These are phyloP conservation scores for Tremellales sp. DNA, from an alignment of 1,284 basidiomycete species.

Conservation along the genomic window DNA sequence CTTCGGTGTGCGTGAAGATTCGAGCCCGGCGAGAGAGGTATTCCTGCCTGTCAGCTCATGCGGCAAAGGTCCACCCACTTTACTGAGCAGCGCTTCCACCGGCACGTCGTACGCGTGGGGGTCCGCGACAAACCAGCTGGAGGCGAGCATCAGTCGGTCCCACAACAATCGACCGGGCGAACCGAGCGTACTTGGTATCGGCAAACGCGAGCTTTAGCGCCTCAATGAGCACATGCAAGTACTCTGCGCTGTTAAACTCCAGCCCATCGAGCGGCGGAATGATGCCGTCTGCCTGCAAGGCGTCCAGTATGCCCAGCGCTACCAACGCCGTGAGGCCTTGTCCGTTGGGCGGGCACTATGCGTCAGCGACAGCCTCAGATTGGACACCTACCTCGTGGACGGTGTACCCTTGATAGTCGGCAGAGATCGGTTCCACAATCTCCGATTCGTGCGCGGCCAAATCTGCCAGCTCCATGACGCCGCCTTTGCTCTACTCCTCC, in stretches of 20 bases:
- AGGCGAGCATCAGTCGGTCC: neutral
- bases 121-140: constrained; percentile 73
- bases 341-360: constrained; percentile 85
- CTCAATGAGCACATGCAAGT: constrained; percentile 84
- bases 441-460: constrained; percentile 72
- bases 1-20: no score
- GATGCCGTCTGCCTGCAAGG: constrained; percentile 69
- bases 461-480: constrained; percentile 85
- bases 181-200: constrained; percentile 7
- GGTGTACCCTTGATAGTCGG: constrained; percentile 60
- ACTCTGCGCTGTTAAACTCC: constrained; percentile 78
- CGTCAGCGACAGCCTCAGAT: constrained; percentile 68
- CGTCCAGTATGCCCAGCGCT: constrained; percentile 87
- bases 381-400: constrained; percentile 65
- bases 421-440: constrained; percentile 83
- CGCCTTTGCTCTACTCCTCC: constrained; percentile 73
- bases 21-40: no score
- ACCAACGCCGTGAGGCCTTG: constrained; percentile 93
- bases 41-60: neutral
- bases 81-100: constrained; percentile 71
- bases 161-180: neutral
- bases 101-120: constrained; percentile 71
- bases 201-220: constrained; percentile 43
- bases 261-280: no score
- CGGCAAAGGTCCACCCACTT: constrained; percentile 52